phyloP scores from a whole-genome alignment of 768 basidiomycete species.

The Neoboletus brunneissimus region DNA sequence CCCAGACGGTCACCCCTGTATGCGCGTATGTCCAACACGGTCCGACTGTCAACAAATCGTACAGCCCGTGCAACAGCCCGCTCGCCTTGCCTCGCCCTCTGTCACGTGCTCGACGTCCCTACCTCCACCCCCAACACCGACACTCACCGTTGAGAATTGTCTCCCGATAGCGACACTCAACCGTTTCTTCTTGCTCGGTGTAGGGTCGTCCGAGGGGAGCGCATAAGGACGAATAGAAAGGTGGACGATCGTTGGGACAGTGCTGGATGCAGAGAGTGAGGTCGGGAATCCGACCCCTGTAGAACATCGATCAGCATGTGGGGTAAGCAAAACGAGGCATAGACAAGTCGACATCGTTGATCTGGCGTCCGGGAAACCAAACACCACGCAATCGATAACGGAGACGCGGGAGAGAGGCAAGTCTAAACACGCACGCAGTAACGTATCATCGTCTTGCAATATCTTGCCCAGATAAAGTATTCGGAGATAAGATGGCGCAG shows the following conservation, averaged over 20 bases:
- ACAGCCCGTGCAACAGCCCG: slow-evolving; percentile 40
- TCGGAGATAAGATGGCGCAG: slow-evolving; percentile 72
- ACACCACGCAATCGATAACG: background rate
- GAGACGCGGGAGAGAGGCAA: background rate
- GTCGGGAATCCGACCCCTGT: slow-evolving; percentile 34
- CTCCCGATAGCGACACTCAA: slow-evolving; percentile 29
- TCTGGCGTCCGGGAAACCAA: background rate
- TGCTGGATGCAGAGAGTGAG: slow-evolving; percentile 30
- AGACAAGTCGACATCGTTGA: background rate
- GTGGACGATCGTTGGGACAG: slow-evolving; percentile 64
- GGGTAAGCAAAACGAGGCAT: background rate
- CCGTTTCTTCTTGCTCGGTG: slow-evolving; percentile 55
- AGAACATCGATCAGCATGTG: slow-evolving; percentile 6
- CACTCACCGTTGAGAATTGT: slow-evolving; percentile 16
- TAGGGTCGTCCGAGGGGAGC: slow-evolving; percentile 47
- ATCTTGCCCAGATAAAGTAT: slow-evolving; percentile 76
- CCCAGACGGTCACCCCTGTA: background rate
- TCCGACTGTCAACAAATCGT: slow-evolving; percentile 33
- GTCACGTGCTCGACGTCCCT: background rate
- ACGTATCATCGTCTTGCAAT: slow-evolving; percentile 79
- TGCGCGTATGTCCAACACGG: background rate
- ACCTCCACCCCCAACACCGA: background rate
- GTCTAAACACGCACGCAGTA: slow-evolving; percentile 48
- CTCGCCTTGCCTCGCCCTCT: slow-evolving; percentile 17
- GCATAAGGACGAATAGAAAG: slow-evolving; percentile 65